Percentiles rank a stretch among this genome's conserved stretches.
Conservation (phyloP, 208 protist species). For the Leishmania major region DNA sequence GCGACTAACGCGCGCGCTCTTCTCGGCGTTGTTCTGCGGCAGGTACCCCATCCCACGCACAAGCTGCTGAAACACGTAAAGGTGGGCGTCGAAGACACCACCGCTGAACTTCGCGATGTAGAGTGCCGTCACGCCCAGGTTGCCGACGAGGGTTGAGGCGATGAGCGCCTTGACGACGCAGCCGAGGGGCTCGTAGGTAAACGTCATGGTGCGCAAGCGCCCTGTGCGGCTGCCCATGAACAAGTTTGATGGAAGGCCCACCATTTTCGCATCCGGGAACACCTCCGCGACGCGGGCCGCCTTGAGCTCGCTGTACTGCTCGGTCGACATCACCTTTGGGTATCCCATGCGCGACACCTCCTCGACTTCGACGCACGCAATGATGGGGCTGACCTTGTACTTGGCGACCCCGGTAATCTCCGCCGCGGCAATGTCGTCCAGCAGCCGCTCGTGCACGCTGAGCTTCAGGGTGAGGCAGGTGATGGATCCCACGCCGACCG, state of each 20-base stretch:
- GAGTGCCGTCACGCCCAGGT: slow-evolving; percentile 78
- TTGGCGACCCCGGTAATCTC: slow-evolving; percentile 81
- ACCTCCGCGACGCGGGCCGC: slow-evolving; percentile 75
- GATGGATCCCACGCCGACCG: slow-evolving; percentile 87
- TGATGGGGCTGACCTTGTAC: slow-evolving; percentile 74
- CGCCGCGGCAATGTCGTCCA: slow-evolving; percentile 75
- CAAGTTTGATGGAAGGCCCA: slow-evolving; percentile 68
- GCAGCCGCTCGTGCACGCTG: slow-evolving; percentile 72
- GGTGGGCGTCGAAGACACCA: slow-evolving; percentile 82
- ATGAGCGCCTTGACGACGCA: slow-evolving; percentile 77
- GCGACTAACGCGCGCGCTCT: slow-evolving; percentile 54
- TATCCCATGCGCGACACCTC: slow-evolving; percentile 87
- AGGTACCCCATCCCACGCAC: slow-evolving; percentile 65
- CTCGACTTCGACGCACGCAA: slow-evolving; percentile 87
- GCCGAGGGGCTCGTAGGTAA: slow-evolving; percentile 82
- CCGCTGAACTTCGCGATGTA: slow-evolving; percentile 80
- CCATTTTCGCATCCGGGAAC: slow-evolving; percentile 69
- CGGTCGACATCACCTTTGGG: slow-evolving; percentile 84
- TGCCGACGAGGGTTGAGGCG: slow-evolving; percentile 75
- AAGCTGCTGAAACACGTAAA: slow-evolving; percentile 85
- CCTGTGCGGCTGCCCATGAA: slow-evolving; percentile 66
- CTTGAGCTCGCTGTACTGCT: slow-evolving; percentile 90
- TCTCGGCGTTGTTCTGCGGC: slow-evolving; percentile 31
- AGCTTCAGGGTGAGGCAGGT: slow-evolving; percentile 90
- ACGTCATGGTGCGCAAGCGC: slow-evolving; percentile 75